A percentile compares a stretch with the other conserved stretches of the same genome.
Evolutionary conservation across 441 rosid genomes (phyloP).

Genomic region (Rhodomyrtus psidioides): DNA sequence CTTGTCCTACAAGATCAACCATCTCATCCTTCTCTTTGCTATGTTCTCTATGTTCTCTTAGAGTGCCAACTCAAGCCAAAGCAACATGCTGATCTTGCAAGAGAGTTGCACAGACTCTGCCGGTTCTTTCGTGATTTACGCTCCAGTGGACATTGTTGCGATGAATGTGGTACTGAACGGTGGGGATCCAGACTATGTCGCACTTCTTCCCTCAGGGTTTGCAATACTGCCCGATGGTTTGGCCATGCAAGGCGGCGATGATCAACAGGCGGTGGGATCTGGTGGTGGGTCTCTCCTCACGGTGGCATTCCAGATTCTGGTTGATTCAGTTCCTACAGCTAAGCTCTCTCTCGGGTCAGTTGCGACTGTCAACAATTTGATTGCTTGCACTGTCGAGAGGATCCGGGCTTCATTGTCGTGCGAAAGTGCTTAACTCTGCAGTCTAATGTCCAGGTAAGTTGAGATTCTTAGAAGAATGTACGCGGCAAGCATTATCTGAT

Average conservation of each 20-base stretch:
- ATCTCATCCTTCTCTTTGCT: neutral
- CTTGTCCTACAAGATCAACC: neutral
- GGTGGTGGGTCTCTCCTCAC: conserved; percentile 65
- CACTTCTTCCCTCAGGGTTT: conserved; percentile 83
- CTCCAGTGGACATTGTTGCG: conserved; percentile 58
- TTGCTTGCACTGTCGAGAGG: conserved; percentile 61
- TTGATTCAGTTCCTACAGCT: conserved; percentile 51
- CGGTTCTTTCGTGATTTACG: conserved; percentile 65
- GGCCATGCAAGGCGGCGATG: neutral
- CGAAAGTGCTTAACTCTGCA: conserved; percentile 26
- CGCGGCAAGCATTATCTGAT: neutral
- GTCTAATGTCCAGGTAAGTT: conserved; percentile 6
- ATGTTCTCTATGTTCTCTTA: conserved; percentile 12
- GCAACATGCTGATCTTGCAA: conserved; percentile 71
- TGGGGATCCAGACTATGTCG: conserved; percentile 72
- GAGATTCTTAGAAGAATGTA: neutral
- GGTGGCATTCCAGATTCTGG: conserved; percentile 77
- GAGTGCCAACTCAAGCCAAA: conserved; percentile 56
- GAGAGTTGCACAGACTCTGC: conserved; percentile 72
- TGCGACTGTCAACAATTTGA: conserved; percentile 76
- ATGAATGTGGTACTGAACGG: conserved; percentile 64
- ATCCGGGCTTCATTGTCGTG: conserved; percentile 48
- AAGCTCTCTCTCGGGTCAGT: conserved; percentile 78
- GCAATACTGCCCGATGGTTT: conserved; percentile 76
- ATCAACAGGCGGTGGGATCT: conserved; percentile 14